phyloP scores from a whole-genome alignment of 129 eudicot genomes.

The Centrapalus pauciflorus region DNA sequence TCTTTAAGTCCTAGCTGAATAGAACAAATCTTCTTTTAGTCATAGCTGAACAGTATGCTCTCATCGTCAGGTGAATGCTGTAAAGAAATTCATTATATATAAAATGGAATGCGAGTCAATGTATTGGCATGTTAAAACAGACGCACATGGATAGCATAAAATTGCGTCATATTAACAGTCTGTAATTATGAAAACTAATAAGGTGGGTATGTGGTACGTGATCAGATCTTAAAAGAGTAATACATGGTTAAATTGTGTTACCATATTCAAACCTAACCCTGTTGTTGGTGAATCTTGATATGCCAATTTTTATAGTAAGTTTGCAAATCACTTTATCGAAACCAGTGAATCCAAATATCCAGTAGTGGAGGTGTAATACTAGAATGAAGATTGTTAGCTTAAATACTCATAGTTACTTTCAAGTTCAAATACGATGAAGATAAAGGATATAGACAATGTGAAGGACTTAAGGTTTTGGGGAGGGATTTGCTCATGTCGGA shows the following conservation, averaged over 20 bases:
- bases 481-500: not conserved
- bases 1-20: not conserved
- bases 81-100: not conserved
- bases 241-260: not conserved
- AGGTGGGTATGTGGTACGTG: not conserved
- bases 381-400: conserved; percentile 8
- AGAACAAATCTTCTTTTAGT: not conserved
- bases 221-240: not conserved
- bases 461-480: conserved; percentile 4
- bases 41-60: not conserved
- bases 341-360: not conserved
- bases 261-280: not conserved
- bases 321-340: not conserved
- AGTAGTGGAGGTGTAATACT: not conserved
- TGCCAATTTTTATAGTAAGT: not conserved
- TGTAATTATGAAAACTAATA: not conserved
- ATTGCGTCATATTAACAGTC: not conserved
- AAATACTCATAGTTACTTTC: not conserved
- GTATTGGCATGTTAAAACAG: not conserved
- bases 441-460: not conserved
- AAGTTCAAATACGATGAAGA: not conserved
- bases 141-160: not conserved
- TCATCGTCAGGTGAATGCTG: too few relatives aligned
- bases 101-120: not conserved
- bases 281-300: not conserved